Evolutionary conservation across 495 filamentous ascomycete genomes (phyloP).

Genomic region (Trichocladium uniseriatum): DNA sequence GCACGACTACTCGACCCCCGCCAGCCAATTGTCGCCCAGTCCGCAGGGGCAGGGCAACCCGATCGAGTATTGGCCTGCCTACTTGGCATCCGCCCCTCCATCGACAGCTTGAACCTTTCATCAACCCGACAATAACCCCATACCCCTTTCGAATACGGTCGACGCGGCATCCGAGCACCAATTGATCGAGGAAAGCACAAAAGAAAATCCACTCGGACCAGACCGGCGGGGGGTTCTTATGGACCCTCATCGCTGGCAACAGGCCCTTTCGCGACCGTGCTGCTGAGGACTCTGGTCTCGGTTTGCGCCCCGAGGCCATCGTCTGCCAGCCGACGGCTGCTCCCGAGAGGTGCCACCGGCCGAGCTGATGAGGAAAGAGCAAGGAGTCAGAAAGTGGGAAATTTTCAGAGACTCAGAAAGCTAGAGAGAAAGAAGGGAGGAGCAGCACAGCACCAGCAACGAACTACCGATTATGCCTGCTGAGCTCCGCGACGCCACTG

Average conservation of each 20-base stretch:
- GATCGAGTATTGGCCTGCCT: conserved; percentile 2
- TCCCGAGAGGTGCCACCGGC: conserved; percentile 15
- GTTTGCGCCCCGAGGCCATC: conserved; percentile 30
- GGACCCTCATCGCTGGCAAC: conserved; percentile 47
- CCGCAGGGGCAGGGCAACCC: conserved; percentile 3
- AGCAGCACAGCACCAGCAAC: neutral
- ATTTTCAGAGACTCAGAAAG: no score
- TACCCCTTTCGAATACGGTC: neutral
- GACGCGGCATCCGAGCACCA: neutral
- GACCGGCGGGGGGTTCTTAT: conserved; percentile 40
- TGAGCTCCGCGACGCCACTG: conserved; percentile 24
- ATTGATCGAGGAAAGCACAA: neutral
- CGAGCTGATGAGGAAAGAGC: conserved; percentile 20
- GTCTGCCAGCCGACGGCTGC: conserved; percentile 35
- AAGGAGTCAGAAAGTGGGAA: conserved; percentile 5
- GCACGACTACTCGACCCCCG: conserved; percentile 8
- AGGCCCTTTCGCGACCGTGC: conserved; percentile 48
- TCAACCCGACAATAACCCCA: neutral
- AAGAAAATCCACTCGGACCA: neutral
- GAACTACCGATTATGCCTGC: conserved; percentile 39
- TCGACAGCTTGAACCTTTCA: neutral
- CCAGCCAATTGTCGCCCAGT: conserved; percentile 21
- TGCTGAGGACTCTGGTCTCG: conserved; percentile 48
- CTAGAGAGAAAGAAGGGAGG: conserved; percentile 12
- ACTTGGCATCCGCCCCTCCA: neutral